Conservation (phyloP, 2,329 filamentous ascomycete species). For the Aspergillus jensenii region DNA sequence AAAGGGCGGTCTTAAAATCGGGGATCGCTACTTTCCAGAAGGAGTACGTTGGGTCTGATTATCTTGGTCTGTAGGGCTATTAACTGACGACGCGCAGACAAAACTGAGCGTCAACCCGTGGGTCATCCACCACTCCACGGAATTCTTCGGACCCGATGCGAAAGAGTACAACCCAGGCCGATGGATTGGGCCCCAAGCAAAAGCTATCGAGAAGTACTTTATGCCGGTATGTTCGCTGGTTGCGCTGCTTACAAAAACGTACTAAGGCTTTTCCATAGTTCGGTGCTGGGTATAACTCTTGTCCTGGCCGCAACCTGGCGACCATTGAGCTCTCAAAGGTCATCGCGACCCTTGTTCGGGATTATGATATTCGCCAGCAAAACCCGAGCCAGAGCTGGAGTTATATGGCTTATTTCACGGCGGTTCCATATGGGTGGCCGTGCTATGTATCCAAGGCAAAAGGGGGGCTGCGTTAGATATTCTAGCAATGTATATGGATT, state of each 20-base stretch:
- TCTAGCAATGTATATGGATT: too few species aligned
- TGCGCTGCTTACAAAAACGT: background rate
- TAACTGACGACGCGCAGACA: background rate
- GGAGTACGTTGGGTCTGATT: background rate
- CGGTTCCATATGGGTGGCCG: background rate
- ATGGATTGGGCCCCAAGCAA: background rate
- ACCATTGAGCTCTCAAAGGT: background rate
- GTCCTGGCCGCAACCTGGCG: background rate
- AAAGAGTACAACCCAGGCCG: background rate
- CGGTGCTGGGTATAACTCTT: background rate
- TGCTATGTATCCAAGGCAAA: background rate
- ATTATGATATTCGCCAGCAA: background rate
- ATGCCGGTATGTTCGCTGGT: background rate
- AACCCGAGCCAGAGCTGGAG: background rate
- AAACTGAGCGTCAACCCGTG: background rate
- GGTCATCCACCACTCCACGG: background rate
- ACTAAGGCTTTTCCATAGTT: background rate
- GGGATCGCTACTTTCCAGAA: background rate
- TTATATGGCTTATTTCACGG: slow-evolving; percentile 1
- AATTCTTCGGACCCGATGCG: background rate
- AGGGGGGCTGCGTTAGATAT: background rate
- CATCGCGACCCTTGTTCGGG: background rate
- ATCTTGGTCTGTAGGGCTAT: background rate
- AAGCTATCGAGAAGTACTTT: background rate
- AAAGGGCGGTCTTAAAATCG: background rate